Evolutionary conservation across 176 grass and related monocot genomes (phyloP).

Genomic region (Phyllostachys edulis): DNA sequence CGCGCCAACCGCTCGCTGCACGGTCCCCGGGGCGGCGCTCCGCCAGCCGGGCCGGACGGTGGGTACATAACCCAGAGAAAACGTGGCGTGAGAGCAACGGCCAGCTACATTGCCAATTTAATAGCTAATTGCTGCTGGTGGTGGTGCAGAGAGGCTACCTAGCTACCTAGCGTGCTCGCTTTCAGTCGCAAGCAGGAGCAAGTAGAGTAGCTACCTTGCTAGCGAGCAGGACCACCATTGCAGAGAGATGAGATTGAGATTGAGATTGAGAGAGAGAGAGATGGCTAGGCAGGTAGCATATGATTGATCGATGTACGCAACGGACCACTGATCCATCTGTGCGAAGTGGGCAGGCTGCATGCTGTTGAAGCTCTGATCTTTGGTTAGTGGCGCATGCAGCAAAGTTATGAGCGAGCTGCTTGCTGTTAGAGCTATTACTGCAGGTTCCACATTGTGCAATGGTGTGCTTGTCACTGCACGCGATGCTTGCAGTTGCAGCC

Average conservation of each 20-base stretch:
- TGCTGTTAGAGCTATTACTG: neutral
- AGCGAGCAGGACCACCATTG: neutral
- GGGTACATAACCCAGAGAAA: too few species aligned
- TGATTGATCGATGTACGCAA: neutral
- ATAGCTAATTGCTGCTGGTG: too few species aligned
- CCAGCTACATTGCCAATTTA: too few species aligned
- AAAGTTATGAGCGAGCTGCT: neutral
- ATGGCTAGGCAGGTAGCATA: neutral
- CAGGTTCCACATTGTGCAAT: slow-evolving; percentile 15
- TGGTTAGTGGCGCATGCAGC: neutral
- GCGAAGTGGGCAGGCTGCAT: neutral
- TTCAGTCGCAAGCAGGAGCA: neutral
- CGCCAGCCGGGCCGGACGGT: too few species aligned
- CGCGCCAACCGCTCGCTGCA: too few species aligned
- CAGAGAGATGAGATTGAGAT: neutral
- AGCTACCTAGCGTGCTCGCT: neutral
- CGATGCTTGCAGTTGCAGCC: neutral
- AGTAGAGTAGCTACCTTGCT: neutral
- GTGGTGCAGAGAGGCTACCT: too few species aligned
- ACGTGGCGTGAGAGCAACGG: too few species aligned
- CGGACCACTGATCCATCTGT: neutral
- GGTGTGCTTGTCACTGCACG: neutral
- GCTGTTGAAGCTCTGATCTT: neutral
- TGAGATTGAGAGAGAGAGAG: neutral
- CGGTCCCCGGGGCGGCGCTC: too few species aligned